Evolutionary conservation across 2,329 filamentous ascomycete species (phyloP), one percentile per base, ranked within the genome.

Genomic region (Verticillium zaregamsianum): DNA sequence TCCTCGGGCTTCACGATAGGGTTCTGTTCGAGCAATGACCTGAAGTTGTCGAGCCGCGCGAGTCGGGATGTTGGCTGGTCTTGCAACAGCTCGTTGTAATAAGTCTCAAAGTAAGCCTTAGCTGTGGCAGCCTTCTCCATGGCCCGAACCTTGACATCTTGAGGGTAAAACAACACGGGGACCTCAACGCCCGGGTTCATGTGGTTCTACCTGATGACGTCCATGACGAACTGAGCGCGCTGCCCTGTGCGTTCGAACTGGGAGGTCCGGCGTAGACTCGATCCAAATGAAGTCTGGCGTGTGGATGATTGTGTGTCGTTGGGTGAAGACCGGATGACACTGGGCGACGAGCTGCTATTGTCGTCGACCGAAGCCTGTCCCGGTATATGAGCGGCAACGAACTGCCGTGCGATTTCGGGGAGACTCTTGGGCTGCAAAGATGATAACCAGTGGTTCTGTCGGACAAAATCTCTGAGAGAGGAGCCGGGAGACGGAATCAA

Each of bases 51-150:
- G 37, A 83, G 80, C 3, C 91, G 86, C 60, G 88, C 71, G 1
- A 83, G 82, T 0, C 91, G 85, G 60, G 87, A 80, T 4, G 82
- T 84, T 6, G 31, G 35, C 8, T 45, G 33, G 25, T 49, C 45
- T 31, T 79, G 79, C 2, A 92, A 79, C 8, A 92, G 73, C n/a
- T 86, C 79, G 67, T 93, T 89, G 77, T 91, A 97, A 68, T 93
- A 86, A 0, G 88, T 92, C 73, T 98, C 95, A 11, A 98, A 82
- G 68, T 87, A 96, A 23, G 96, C 86, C 73, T 96, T 97, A 54
- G 92, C 90, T 0, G 91, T 89, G 0, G 92, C 87, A 3, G 89
- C 86, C 63, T 85, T 87, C 76, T 98, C 94, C 0, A 92, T 89
- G 0, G 93, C 96, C 12, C 73, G 54, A 8, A 82, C 59, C n/a